Evolutionary conservation across 2,329 filamentous ascomycete genomes (phyloP).

Genomic region (Microascus cirrosus): DNA sequence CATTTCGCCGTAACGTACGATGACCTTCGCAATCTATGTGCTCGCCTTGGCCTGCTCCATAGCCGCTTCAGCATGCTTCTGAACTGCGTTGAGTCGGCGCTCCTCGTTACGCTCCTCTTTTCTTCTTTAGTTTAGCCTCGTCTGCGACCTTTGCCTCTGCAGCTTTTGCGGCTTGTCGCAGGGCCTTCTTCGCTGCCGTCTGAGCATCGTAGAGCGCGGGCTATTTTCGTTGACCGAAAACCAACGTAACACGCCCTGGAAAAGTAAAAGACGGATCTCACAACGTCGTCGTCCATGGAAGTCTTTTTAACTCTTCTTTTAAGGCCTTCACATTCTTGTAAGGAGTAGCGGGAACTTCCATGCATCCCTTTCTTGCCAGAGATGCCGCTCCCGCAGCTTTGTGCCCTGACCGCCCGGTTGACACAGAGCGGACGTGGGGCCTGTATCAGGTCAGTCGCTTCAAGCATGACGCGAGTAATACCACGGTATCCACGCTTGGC

Average conservation of each 20-base stretch:
- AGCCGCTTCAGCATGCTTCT: not conserved
- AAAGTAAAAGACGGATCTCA: not conserved
- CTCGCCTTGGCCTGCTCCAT: not conserved
- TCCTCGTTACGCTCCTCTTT: not conserved
- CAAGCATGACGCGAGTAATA: not conserved
- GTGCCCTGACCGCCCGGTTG: not conserved
- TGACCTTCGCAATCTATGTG: not conserved
- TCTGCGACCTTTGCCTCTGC: not conserved
- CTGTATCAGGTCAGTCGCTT: not conserved
- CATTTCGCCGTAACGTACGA: not conserved
- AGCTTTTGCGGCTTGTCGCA: not conserved
- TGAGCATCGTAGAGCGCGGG: not conserved
- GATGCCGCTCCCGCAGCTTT: not conserved
- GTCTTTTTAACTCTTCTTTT: not conserved
- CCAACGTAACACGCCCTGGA: not conserved
- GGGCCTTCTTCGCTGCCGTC: not conserved
- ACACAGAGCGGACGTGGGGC: slow-evolving; percentile 1
- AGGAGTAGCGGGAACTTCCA: not conserved
- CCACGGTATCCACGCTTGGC: not conserved
- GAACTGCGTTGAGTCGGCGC: not conserved
- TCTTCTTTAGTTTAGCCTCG: not conserved
- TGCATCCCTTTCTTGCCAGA: not conserved
- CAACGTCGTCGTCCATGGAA: not conserved
- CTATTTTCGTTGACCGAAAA: not conserved
- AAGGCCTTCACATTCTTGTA: not conserved